These are phyloP conservation scores for Rhinocladiella mackenziei DNA, from an alignment of 2,329 filamentous ascomycete genomes.

Conservation along the genomic window DNA sequence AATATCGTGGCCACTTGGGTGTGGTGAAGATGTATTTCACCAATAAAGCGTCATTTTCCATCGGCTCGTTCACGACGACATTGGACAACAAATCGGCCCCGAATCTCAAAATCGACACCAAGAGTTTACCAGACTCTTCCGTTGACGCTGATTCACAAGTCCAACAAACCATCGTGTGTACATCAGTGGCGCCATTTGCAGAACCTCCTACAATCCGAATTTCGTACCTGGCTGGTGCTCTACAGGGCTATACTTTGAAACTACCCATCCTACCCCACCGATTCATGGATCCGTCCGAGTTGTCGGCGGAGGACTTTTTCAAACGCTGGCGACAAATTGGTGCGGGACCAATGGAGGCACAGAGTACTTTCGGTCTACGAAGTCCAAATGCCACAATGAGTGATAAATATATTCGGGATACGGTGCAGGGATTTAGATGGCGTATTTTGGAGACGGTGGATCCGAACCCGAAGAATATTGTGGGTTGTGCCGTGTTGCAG, in stretches of 20 bases:
- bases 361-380: conserved; percentile 66
- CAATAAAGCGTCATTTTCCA: conserved; percentile 81
- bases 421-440: conserved; percentile 79
- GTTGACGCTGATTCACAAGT: conserved; percentile 72
- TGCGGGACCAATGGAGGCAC: conserved; percentile 77
- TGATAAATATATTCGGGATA: conserved; percentile 65
- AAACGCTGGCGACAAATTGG: conserved; percentile 99
- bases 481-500: conserved; percentile 80
- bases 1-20: conserved; percentile 92
- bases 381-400: conserved; percentile 62
- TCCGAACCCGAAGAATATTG: conserved; percentile 88
- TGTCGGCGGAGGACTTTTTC: conserved; percentile 92
- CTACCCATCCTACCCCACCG: conserved; percentile 86
- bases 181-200: conserved; percentile 74
- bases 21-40: conserved; percentile 94
- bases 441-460: conserved; percentile 80
- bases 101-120: conserved; percentile 76
- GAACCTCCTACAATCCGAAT: conserved; percentile 88
- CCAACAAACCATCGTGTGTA: conserved; percentile 93
- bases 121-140: conserved; percentile 78
- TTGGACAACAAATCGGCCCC: conserved; percentile 68
- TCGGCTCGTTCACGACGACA: conserved; percentile 91
- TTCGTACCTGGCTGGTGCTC: conserved; percentile 86
- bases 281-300: conserved; percentile 89
- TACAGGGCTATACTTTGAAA: conserved; percentile 89